Evolutionary conservation across 176 grass and related monocot species (phyloP), one percentile per base, ranked within the genome.

Genomic region (Eleusine coracana): DNA sequence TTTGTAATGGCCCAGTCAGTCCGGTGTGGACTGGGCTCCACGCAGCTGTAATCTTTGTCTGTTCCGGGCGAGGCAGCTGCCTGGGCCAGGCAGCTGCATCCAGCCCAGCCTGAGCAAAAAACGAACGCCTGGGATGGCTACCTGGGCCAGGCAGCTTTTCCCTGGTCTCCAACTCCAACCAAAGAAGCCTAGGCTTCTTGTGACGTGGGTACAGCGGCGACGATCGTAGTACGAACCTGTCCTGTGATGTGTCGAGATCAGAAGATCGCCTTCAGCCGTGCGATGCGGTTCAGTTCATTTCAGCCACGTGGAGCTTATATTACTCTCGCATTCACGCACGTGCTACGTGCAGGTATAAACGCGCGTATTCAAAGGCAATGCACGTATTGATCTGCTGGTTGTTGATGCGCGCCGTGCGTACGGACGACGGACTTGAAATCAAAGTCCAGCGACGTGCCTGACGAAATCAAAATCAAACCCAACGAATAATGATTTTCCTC

Each of bases 391-490:
- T 46, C 44, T 16, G 14, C 13, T 4, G 49, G 50, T 52, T 17
- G 50, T 52, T 17, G 17, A 52, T 52, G 50, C 23, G 42, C 21
- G 15, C 6, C 17, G 10, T 23, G 14, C 21, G 18, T 45, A 70
- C 40, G 10, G 27, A 73, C 23, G 45, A 49, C 69, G 44, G n/a
- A 1, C 25, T 29, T 3, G 71, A 7, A 51, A 66, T 51, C 62
- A 67, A 66, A 79, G 40, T 82, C 56, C 50, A 31, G 59, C 39
- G 15, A 63, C 76, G 61, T 37, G 27, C 60, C 41, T 65, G 62
- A 79, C 61, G 42, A 48, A 67, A 79, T 77, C 76, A 66, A 66
- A 83, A 76, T 42, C 73, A 63, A 77, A 70, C 28, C 9, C 34
- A 5, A 23, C 64, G 34, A 13, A 74, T 12, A 8, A 65, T 13